Evolutionary conservation across 345 rosid genomes (phyloP), one percentile per base, ranked within the genome.

Genomic region (Aurinia saxatilis): DNA sequence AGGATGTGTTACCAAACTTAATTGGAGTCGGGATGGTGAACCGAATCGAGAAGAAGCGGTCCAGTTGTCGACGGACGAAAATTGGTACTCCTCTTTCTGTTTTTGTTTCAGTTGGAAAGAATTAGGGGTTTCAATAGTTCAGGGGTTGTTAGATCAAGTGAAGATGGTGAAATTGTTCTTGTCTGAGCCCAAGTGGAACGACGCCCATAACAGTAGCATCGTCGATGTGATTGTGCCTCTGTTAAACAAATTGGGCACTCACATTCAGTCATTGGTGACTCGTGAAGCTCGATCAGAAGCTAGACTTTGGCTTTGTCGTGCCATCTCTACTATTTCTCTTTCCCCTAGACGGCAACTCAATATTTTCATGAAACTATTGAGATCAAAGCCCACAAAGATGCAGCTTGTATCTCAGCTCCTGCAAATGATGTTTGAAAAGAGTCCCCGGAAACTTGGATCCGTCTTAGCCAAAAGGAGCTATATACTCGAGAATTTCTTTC

Each of bases 271-370:
- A 3, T 19, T 85, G 65, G 78, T 80, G 29, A 67, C 77, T 7
- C 63, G 70, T 17, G 90, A 81, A 25, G 86, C 87, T 39, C 77
- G 87, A 53, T 84, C 95, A 10, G 98, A 87, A 77, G 85, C 98
- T 71, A 87, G 82, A 6, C 58, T 84, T n/a, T 91, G 96, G 96
- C 88, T 91, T 16, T 81, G 84, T 75, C 77, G 77, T 33, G 69
- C 90, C 1, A 47, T 91, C 14, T 78, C 90, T 0, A 61, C 55
- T 36, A 34, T 81, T 3, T 72, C 60, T 12, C 29, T 88, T 39
- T 57, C 85, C 39, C 69, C 78, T 33, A 71, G 74, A 50, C 75
- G 76, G 21, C 85, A 80, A 60, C 48, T 74, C 29, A 83, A 77
- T 52, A 33, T 92, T 7, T 89, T 89, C 65, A 65, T 75, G 68